phyloP scores from a whole-genome alignment of 176 grass and related monocot species.

The Phragmites australis region DNA sequence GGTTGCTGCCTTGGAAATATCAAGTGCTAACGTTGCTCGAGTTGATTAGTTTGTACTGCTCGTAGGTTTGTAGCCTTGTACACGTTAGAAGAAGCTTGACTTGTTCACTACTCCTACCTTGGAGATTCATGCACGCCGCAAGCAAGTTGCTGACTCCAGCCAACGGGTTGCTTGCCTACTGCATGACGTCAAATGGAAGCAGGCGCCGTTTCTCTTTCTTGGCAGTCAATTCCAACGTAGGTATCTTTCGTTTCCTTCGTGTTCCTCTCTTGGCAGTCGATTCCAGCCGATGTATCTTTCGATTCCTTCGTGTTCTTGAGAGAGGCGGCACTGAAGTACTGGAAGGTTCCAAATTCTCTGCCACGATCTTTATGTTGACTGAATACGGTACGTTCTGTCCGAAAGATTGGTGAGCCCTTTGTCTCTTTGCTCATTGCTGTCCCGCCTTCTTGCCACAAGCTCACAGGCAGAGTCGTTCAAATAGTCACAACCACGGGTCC shows the following conservation, averaged over 20 bases:
- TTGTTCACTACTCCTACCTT: too few relatives aligned
- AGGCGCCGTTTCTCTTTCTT: too few relatives aligned
- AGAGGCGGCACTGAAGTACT: too few relatives aligned
- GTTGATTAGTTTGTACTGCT: not conserved
- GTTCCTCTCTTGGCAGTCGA: too few relatives aligned
- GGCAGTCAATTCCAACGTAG: too few relatives aligned
- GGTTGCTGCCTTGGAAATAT: not conserved
- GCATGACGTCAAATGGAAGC: constrained; percentile 17
- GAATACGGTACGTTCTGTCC: not conserved
- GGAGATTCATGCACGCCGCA: not conserved
- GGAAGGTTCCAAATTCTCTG: not conserved
- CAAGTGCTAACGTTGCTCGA: not conserved
- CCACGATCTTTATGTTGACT: not conserved
- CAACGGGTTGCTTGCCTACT: constrained; percentile 25
- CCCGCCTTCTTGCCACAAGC: not conserved
- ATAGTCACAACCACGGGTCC: not conserved
- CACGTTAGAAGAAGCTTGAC: constrained; percentile 3
- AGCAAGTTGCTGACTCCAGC: not conserved
- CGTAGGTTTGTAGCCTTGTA: too few relatives aligned
- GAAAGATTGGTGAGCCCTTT: not conserved
- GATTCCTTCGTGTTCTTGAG: too few relatives aligned
- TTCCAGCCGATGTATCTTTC: too few relatives aligned
- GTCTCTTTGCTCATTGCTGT: not conserved
- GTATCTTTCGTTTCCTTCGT: not conserved
- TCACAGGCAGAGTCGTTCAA: not conserved